Conservation (phyloP, 768 basidiomycete genomes). For the Russula lepida region DNA sequence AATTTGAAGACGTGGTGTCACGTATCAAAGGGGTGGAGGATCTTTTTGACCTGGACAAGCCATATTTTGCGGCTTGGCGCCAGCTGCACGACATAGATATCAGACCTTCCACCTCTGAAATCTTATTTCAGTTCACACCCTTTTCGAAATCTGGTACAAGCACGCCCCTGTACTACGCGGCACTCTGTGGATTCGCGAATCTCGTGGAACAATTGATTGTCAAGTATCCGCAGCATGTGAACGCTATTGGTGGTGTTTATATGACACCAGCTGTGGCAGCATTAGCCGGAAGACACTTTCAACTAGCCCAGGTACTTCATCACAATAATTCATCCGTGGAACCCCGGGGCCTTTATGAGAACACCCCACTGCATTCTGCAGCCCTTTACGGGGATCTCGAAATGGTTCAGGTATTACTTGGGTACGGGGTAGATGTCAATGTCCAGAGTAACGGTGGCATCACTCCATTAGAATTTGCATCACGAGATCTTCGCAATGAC, state of each 20-base stretch:
- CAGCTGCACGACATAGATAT: background rate
- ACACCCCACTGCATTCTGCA: background rate
- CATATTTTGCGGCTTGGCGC: background rate
- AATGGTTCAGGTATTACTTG: background rate
- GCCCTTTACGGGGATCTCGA: background rate
- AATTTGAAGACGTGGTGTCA: background rate
- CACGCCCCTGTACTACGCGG: background rate
- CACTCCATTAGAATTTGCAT: background rate
- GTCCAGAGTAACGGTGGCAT: fast-evolving
- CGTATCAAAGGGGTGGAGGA: background rate
- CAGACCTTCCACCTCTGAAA: background rate
- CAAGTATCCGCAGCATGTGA: background rate
- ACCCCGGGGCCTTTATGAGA: fast-evolving
- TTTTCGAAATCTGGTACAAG: background rate
- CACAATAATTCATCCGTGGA: background rate
- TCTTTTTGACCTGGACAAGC: background rate
- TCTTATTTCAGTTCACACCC: too few relatives aligned
- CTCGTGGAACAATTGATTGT: background rate
- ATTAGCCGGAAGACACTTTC: background rate
- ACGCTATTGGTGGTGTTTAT: background rate
- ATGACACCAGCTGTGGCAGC: background rate
- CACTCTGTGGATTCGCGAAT: background rate
- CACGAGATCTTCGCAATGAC: background rate
- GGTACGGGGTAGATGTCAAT: background rate
- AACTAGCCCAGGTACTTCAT: background rate